Evolutionary conservation across 2,329 filamentous ascomycete genomes (phyloP).

Genomic region (Pseudogymnoascus sp.): DNA sequence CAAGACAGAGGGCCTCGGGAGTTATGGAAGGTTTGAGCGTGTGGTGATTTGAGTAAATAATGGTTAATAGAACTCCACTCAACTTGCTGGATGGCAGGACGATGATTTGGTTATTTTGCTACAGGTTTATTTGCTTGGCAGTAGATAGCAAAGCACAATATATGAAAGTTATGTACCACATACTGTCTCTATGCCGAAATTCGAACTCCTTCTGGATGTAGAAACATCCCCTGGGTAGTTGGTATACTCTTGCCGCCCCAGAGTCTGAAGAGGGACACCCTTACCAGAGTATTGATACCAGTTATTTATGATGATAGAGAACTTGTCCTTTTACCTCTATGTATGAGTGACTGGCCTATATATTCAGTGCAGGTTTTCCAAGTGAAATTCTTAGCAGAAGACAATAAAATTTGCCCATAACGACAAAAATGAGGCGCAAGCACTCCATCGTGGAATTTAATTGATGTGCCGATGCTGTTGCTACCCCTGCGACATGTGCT

Average conservation of each 20-base stretch:
- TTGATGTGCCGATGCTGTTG: background rate
- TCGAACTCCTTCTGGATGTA: no score
- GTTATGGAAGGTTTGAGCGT: background rate
- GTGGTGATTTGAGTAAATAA: background rate
- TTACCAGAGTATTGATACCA: no score
- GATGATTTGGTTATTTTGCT: background rate
- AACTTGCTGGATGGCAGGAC: background rate
- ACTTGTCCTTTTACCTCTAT: no score
- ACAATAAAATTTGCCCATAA: background rate
- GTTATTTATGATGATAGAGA: no score
- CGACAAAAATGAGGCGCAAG: background rate
- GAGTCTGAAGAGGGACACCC: no score
- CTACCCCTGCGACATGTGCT: conserved; percentile 3
- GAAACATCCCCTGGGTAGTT: no score
- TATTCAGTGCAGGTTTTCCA: background rate
- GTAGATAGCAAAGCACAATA: background rate
- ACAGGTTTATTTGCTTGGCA: background rate
- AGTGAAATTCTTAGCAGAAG: background rate
- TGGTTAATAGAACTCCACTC: background rate
- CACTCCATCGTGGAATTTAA: background rate
- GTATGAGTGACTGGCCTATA: no score
- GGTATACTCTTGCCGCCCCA: no score
- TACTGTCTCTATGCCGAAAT: background rate
- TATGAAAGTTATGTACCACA: background rate
- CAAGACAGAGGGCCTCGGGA: background rate